Evolutionary conservation across 2,329 filamentous ascomycete genomes (phyloP), one percentile per base, ranked within the genome.

Genomic region (Verticillium zaregamsianum): DNA sequence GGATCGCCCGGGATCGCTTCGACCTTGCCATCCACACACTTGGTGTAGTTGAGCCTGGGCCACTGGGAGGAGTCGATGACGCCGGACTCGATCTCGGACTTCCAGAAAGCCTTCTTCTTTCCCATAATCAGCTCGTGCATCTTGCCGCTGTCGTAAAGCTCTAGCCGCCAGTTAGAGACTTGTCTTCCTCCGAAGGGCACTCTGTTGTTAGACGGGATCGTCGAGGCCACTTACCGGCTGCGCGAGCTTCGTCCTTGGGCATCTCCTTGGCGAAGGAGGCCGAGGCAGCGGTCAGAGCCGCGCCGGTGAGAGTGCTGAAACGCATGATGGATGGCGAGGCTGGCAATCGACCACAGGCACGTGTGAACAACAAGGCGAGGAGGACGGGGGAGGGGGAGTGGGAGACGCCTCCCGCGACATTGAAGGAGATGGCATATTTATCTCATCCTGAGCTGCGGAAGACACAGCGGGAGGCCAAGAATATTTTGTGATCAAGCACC

Each of bases 221-320:
- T 39, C 6, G 32, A 12, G 7, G 7, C 54, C 7, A 59, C 60
- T n/a, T 45, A 65, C 64, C 62, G 20, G 67, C 67, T 31, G 68
- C 70, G 25, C 67, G 56, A 59, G 67, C 65, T 59, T 71, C 69
- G 55, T 74, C 66, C 28, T 68, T 68, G 32, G 68, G 65, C 59
- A 71, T 68, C 64, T 74, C 70, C 69, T 72, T 73, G 58, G 68
- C 72, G 12, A 54, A 11, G 23, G 45, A 45, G 45, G 45, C 58
- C 32, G 40, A 54, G 40, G 58, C 58, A 20, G 58, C 58, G 28
- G 58, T 25, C 15, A 59, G 32, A 31, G 45, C 58, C 28, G 45
- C 58, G 40, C 58, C 58, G 6, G 58, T 45, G 12, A 54, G 33
- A 45, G 45, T 54, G 45, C 23, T 55, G 62, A 66, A 60, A 14